Evolutionary conservation across 495 filamentous ascomycete genomes (phyloP).

Genomic region (Lichina pygmaea): DNA sequence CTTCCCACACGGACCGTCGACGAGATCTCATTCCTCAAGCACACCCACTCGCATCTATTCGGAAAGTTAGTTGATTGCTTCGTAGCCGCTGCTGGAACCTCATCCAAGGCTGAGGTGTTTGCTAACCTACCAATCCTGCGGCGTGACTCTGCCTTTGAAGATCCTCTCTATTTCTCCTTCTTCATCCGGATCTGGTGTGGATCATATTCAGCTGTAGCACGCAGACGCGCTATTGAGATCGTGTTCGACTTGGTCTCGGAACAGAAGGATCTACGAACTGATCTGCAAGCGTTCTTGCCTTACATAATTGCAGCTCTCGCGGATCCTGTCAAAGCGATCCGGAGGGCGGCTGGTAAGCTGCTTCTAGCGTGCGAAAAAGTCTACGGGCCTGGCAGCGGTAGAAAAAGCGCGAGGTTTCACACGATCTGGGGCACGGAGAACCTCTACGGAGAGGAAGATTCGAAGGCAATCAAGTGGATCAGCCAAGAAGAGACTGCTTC

Average conservation of each 20-base stretch:
- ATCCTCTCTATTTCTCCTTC: constrained; percentile 48
- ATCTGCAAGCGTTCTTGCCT: constrained; percentile 53
- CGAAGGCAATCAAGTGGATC: constrained; percentile 29
- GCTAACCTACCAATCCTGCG: constrained; percentile 28
- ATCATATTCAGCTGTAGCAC: constrained; percentile 34
- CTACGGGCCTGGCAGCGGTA: constrained; percentile 12
- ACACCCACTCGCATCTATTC: constrained; percentile 11
- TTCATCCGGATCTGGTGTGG: constrained; percentile 50
- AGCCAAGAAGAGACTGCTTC: constrained; percentile 23
- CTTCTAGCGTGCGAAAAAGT: constrained; percentile 17
- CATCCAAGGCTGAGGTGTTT: constrained; percentile 25
- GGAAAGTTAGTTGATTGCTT: constrained; percentile 37
- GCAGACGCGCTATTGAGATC: constrained; percentile 30
- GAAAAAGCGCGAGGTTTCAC: constrained; percentile 6
- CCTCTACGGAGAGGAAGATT: constrained; percentile 27
- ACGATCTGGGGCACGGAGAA: constrained; percentile 23
- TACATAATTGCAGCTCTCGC: constrained; percentile 46
- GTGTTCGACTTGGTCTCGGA: not conserved
- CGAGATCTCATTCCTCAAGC: constrained; percentile 10
- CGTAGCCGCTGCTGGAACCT: constrained; percentile 23
- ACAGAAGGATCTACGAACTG: constrained; percentile 8
- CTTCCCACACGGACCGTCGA: constrained; percentile 12
- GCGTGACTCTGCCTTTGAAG: constrained; percentile 23
- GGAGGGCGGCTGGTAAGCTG: constrained; percentile 44
- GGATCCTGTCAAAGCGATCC: constrained; percentile 45